Evolutionary conservation across 495 filamentous ascomycete species (phyloP).

Genomic region (Cenococcum geophilum): DNA sequence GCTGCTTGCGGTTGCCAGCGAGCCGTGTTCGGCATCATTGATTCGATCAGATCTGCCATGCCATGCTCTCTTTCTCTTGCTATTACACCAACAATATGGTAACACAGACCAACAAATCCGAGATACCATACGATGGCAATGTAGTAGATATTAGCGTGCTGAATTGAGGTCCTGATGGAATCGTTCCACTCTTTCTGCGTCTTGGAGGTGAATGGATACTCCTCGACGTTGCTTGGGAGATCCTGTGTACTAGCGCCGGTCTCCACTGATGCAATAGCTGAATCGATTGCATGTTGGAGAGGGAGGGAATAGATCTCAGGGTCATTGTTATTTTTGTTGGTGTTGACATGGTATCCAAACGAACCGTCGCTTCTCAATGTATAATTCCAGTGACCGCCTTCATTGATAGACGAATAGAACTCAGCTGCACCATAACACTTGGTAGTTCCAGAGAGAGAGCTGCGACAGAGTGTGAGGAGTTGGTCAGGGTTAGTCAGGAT

Average conservation of each 20-base stretch:
- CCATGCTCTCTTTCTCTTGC: conserved; percentile 72
- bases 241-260: conserved; percentile 14
- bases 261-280: conserved; percentile 54
- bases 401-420: conserved; percentile 60
- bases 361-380: conserved; percentile 62
- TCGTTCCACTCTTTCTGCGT: conserved; percentile 57
- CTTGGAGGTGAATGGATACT: conserved; percentile 65
- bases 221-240: conserved; percentile 43
- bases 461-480: conserved; percentile 54
- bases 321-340: conserved; percentile 53
- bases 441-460: conserved; percentile 58
- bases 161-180: conserved; percentile 55
- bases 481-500: conserved; percentile 47
- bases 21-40: conserved; percentile 65
- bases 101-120: conserved; percentile 61
- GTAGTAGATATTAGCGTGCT: conserved; percentile 55
- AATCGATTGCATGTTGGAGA: conserved; percentile 66
- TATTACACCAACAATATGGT: conserved; percentile 71
- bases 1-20: conserved; percentile 64
- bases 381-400: conserved; percentile 73
- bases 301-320: conserved; percentile 64
- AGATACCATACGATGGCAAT: conserved; percentile 59
- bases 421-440: conserved; percentile 66
- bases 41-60: conserved; percentile 73
- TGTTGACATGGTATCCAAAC: conserved; percentile 51